These are phyloP conservation scores for Epichloe sibirici DNA, from an alignment of 2,329 filamentous ascomycete genomes.

Conservation along the genomic window DNA sequence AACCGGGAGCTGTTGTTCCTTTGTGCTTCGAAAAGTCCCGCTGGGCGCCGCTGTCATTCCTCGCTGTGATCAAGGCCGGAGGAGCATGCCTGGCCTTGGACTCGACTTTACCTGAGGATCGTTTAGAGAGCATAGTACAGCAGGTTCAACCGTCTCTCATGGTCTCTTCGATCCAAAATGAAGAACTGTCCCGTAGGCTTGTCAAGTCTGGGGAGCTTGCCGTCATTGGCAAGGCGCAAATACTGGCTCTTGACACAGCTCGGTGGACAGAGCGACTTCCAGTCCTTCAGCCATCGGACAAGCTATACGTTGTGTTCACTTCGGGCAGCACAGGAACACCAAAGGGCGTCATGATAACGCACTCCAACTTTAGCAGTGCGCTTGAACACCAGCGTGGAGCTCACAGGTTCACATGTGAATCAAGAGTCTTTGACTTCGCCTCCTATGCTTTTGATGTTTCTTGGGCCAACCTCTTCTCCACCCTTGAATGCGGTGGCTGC, in stretches of 20 bases:
- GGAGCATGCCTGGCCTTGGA: constrained; percentile 5
- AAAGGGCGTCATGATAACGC: constrained; percentile 14
- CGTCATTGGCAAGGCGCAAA: no score
- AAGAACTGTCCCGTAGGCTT: no score
- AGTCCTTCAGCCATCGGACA: background rate
- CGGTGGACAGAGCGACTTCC: background rate
- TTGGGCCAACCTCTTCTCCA: constrained; percentile 3
- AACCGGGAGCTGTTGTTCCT: background rate
- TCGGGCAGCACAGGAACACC: constrained; percentile 12
- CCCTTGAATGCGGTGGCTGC: constrained; percentile 5
- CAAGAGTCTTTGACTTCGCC: constrained; percentile 8
- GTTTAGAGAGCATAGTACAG: constrained; percentile 8
- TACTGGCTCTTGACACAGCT: background rate
- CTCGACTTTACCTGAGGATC: constrained; percentile 7
- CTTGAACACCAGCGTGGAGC: background rate
- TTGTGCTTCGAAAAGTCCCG: constrained; percentile 3
- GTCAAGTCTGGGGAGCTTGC: no score
- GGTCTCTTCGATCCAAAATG: background rate
- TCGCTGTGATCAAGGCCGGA: background rate
- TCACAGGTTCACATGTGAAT: background rate
- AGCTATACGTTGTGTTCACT: constrained; percentile 11
- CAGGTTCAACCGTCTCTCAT: constrained; percentile 8
- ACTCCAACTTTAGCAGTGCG: constrained; percentile 7
- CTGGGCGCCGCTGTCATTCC: constrained; percentile 2
- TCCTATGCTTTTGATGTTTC: constrained; percentile 7